A percentile compares a stretch with the other conserved stretches of the same genome.
phyloP scores from a whole-genome alignment of 2,329 filamentous ascomycete species.

The Polytolypa hystricis region DNA sequence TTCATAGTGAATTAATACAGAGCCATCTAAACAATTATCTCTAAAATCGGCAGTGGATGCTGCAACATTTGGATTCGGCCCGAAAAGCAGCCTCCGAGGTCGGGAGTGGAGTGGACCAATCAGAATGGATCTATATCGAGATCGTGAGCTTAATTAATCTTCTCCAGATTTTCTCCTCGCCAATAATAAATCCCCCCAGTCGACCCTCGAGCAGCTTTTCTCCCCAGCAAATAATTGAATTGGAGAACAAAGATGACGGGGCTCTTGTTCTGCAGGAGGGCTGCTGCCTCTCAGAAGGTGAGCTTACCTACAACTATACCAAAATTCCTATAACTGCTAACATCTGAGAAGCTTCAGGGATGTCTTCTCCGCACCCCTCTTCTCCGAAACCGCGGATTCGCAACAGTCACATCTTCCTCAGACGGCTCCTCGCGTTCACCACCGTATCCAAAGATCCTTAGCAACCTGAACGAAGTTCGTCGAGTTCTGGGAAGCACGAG shows the following conservation, averaged over 20 bases:
- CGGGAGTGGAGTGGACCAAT: too few species aligned
- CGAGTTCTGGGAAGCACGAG: constrained; percentile 55
- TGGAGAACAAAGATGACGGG: constrained; percentile 3
- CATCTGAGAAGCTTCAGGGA: constrained; percentile 6
- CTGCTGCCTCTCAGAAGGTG: constrained; percentile 1
- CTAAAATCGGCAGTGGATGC: too few species aligned
- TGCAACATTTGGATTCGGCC: too few species aligned
- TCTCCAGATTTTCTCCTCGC: too few species aligned
- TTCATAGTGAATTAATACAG: too few species aligned
- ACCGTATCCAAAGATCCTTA: constrained; percentile 72
- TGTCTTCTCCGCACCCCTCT: constrained; percentile 5
- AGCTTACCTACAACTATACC: too few species aligned
- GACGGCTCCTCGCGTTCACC: constrained; percentile 44
- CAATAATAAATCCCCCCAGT: too few species aligned
- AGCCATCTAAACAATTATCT: too few species aligned
- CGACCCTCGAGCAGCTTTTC: not conserved
- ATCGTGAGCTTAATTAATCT: too few species aligned
- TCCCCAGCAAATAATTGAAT: not conserved
- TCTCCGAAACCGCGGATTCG: constrained; percentile 8
- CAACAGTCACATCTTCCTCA: constrained; percentile 8
- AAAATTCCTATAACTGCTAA: constrained; percentile 1
- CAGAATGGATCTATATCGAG: too few species aligned
- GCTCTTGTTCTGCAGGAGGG: constrained; percentile 4
- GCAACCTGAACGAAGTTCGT: constrained; percentile 63
- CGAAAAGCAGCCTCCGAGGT: too few species aligned